These are phyloP conservation scores for Aureobasidium sp. DNA, from an alignment of 2,329 filamentous ascomycete genomes.

Conservation along the genomic window DNA sequence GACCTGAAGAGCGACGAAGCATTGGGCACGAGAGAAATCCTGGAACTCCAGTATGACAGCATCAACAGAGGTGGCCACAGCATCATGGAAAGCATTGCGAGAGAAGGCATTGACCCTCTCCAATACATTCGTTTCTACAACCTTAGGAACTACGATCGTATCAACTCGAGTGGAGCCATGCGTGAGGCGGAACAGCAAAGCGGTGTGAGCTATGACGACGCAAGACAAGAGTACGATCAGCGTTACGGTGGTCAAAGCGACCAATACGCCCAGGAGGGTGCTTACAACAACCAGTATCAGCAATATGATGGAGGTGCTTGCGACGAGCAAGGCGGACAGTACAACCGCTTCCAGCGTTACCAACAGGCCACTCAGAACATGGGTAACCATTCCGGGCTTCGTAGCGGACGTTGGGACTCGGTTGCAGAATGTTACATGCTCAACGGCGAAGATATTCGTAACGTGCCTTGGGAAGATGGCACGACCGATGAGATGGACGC, in stretches of 20 bases:
- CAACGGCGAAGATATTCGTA: slow-evolving; percentile 60
- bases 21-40: slow-evolving; percentile 73
- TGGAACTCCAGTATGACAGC: slow-evolving; percentile 78
- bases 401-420: slow-evolving; percentile 59
- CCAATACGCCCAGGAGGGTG: slow-evolving; percentile 26
- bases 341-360: slow-evolving; percentile 55
- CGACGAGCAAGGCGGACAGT: slow-evolving; percentile 20
- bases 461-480: slow-evolving; percentile 52
- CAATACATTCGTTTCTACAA: slow-evolving; percentile 81
- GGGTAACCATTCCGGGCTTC: slow-evolving; percentile 37
- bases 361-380: slow-evolving; percentile 59
- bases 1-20: slow-evolving; percentile 67
- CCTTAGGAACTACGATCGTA: slow-evolving; percentile 73
- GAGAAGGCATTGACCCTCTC: slow-evolving; percentile 60
- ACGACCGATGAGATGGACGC: slow-evolving; percentile 52
- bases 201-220: slow-evolving; percentile 62
- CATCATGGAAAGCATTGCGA: slow-evolving; percentile 64
- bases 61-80: slow-evolving; percentile 71
- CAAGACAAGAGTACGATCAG: slow-evolving; percentile 57
- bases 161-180: slow-evolving; percentile 63
- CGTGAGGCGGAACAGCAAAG: slow-evolving; percentile 51
- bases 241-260: slow-evolving; percentile 31
- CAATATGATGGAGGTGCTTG: slow-evolving; percentile 21
- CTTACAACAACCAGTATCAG: neutral
- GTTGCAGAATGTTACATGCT: slow-evolving; percentile 81